A percentile compares a stretch with the other conserved stretches of the same genome.
Evolutionary conservation across 805 yeast species (phyloP).

Genomic region (Saturnispora zaruensis): DNA sequence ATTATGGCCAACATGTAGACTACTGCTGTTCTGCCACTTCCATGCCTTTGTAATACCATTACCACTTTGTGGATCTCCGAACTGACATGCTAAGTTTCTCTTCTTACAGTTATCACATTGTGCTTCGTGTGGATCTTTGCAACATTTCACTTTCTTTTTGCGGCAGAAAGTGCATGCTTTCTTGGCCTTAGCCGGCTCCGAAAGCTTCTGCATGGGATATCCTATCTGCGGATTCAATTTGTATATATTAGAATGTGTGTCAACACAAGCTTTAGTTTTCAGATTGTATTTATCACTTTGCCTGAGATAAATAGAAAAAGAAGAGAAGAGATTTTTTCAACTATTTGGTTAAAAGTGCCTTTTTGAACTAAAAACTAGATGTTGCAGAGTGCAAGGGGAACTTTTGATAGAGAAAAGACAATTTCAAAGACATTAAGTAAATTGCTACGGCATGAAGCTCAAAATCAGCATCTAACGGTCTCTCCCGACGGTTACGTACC

Average conservation of each 20-base stretch:
- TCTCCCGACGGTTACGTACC: slow-evolving; percentile 60
- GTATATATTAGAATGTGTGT: not conserved
- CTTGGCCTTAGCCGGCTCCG: slow-evolving; percentile 8
- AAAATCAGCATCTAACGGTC: slow-evolving; percentile 54
- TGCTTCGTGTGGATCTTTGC: not conserved
- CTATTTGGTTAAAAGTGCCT: not conserved
- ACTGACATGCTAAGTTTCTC: slow-evolving; percentile 1
- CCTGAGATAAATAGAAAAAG: no score
- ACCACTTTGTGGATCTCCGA: not conserved
- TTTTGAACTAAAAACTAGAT: not conserved
- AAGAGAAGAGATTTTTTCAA: not conserved
- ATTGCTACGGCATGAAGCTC: slow-evolving; percentile 81
- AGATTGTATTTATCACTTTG: no score
- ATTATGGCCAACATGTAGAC: not conserved
- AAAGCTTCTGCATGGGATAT: not conserved
- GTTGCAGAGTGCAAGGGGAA: not conserved
- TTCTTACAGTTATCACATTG: slow-evolving; percentile 13
- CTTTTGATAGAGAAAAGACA: slow-evolving; percentile 5
- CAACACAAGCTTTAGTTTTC: not conserved
- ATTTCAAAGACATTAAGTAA: slow-evolving; percentile 72
- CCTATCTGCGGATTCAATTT: not conserved
- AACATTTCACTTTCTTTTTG: slow-evolving; percentile 16
- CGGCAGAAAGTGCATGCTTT: slow-evolving; percentile 18
- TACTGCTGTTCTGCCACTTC: slow-evolving; percentile 4
- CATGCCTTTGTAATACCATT: slow-evolving; percentile 4